phyloP scores from a whole-genome alignment of 1,284 basidiomycete genomes.

The Cryptococcus sp. region DNA sequence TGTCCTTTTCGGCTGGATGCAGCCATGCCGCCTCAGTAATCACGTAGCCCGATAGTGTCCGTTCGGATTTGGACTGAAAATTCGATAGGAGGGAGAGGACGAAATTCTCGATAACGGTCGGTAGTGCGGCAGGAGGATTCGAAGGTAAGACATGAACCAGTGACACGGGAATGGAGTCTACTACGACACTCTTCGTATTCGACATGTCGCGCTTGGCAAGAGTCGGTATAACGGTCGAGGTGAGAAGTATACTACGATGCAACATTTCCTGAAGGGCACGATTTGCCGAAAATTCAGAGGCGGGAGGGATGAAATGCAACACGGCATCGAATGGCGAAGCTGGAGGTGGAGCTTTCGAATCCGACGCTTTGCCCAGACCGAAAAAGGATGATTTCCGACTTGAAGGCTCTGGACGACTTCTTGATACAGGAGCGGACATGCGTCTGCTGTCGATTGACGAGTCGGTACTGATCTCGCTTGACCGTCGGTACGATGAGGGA shows the following conservation, averaged over 20 bases:
- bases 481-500: neutral
- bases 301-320: conserved; percentile 35
- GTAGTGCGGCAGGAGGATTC: conserved; percentile 23
- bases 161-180: conserved; percentile 16
- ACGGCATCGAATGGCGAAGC: conserved; percentile 29
- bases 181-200: conserved; percentile 1
- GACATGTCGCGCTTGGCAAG: conserved; percentile 11
- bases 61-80: conserved; percentile 20
- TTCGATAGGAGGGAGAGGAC: conserved; percentile 25
- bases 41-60: conserved; percentile 9
- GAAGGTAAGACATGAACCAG: conserved; percentile 34
- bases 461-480: neutral
- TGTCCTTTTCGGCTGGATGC: conserved; percentile 4
- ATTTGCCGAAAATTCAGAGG: conserved; percentile 11
- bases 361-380: neutral
- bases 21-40: conserved; percentile 4
- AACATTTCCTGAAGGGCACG: conserved; percentile 33
- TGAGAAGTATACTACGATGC: conserved; percentile 31
- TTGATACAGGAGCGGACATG: neutral
- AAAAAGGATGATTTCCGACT: neutral
- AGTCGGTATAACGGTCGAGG: conserved; percentile 31
- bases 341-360: neutral
- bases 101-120: conserved; percentile 35
- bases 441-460: conserved; percentile 2
- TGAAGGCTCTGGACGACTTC: neutral